Conservation (phyloP, 495 filamentous ascomycete species). For the Xylaria cubensis region DNA sequence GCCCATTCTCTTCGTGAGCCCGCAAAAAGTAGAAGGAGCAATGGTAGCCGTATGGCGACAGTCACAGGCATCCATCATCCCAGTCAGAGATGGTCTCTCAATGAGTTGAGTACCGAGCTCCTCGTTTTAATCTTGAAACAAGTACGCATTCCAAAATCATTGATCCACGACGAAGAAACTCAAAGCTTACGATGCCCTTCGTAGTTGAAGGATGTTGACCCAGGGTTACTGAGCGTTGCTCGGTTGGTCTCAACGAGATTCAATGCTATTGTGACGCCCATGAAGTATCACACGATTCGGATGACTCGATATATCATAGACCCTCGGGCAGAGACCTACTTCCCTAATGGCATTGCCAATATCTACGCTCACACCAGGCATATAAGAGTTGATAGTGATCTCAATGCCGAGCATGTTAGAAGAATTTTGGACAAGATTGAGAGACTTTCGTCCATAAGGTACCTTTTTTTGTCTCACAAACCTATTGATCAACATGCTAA, state of each 20-base stretch:
- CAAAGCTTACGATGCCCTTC: constrained; percentile 12
- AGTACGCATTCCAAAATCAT: constrained; percentile 20
- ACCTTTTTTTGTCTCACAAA: background rate
- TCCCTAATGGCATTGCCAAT: constrained; percentile 28
- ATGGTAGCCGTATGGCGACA: constrained; percentile 26
- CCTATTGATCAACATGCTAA: background rate
- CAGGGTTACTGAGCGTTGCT: constrained; percentile 27
- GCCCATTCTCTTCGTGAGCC: constrained; percentile 1
- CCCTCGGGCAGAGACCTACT: constrained; percentile 24
- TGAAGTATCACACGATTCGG: constrained; percentile 35
- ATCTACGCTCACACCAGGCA: constrained; percentile 37
- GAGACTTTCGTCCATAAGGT: constrained; percentile 38
- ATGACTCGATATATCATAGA: constrained; percentile 35
- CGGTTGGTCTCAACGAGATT: constrained; percentile 37
- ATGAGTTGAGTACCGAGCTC: constrained; percentile 39
- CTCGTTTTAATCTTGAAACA: constrained; percentile 38
- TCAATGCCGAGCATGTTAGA: constrained; percentile 31
- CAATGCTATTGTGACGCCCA: constrained; percentile 36
- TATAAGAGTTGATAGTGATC: constrained; percentile 32
- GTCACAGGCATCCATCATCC: background rate
- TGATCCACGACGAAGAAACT: background rate
- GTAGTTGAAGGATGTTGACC: constrained; percentile 35
- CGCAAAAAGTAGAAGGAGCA: background rate
- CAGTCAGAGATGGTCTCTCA: constrained; percentile 21
- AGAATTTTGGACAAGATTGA: constrained; percentile 31